These are phyloP conservation scores for Avena sativa DNA, from an alignment of 176 grass and related monocot genomes.

Conservation along the genomic window DNA sequence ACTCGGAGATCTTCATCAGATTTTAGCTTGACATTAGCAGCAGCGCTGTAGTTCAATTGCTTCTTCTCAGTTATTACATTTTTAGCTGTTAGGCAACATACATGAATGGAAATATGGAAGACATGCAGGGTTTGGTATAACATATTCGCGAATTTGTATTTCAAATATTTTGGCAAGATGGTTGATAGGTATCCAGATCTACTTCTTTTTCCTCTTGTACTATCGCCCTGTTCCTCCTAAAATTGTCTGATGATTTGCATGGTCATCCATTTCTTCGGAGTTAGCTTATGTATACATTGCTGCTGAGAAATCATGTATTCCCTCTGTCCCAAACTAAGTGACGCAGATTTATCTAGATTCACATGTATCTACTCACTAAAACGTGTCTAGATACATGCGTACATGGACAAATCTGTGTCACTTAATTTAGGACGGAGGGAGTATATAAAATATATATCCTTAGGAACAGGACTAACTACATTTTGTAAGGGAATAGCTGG, in stretches of 20 bases:
- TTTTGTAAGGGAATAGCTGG: neutral
- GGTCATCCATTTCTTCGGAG: slow-evolving; percentile 18
- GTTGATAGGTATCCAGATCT: slow-evolving; percentile 38
- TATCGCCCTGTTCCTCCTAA: neutral
- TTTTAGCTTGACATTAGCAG: slow-evolving; percentile 64
- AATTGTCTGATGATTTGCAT: neutral
- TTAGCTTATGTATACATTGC: slow-evolving; percentile 14
- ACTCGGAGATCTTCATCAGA: slow-evolving; percentile 79
- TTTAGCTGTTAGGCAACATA: slow-evolving; percentile 51
- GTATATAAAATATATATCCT: neutral
- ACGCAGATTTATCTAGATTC: too few relatives aligned
- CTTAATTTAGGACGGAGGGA: too few relatives aligned
- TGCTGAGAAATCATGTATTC: neutral
- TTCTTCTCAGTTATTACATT: slow-evolving; percentile 37
- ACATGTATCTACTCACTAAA: too few relatives aligned
- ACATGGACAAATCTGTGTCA: too few relatives aligned
- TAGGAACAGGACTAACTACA: neutral
- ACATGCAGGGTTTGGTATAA: slow-evolving; percentile 44
- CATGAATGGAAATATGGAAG: slow-evolving; percentile 39
- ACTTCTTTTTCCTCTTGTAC: slow-evolving; percentile 13
- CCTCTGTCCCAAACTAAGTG: too few relatives aligned
- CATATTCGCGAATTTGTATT: slow-evolving; percentile 36
- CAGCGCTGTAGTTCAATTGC: slow-evolving; percentile 41
- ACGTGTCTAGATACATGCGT: too few relatives aligned
- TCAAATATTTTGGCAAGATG: slow-evolving; percentile 30